Percentiles rank a stretch among this genome's conserved stretches.
Conservation (phyloP, 2,329 filamentous ascomycete genomes). For the Xylogone sp. region DNA sequence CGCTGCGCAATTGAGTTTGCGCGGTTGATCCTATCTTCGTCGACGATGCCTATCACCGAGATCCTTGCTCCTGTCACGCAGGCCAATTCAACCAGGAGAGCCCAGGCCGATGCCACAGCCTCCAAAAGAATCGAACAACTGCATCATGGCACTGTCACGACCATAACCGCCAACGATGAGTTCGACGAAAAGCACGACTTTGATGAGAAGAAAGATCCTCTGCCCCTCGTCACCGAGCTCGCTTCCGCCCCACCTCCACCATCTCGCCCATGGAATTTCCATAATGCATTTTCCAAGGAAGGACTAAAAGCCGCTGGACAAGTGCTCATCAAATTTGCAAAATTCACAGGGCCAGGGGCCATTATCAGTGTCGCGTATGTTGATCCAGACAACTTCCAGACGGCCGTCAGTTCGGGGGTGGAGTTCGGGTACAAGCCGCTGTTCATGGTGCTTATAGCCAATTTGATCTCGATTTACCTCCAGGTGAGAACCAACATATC, state of each 20-base stretch:
- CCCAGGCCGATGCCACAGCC: no score
- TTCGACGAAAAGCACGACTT: no score
- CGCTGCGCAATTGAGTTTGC: no score
- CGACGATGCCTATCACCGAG: no score
- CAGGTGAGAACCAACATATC: background rate
- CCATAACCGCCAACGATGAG: no score
- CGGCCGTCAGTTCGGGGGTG: conserved; percentile 12
- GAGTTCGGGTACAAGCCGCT: conserved; percentile 12
- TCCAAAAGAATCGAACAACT: no score
- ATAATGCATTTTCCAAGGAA: background rate
- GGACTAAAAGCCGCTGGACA: background rate
- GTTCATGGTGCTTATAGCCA: conserved; percentile 15
- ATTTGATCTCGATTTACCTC: conserved; percentile 12
- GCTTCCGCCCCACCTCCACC: background rate
- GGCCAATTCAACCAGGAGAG: no score
- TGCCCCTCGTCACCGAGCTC: no score
- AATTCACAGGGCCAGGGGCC: conserved; percentile 24
- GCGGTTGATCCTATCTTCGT: no score
- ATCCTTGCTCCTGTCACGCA: no score
- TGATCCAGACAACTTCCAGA: conserved; percentile 26
- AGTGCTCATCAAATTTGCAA: conserved; percentile 17
- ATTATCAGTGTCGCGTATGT: conserved; percentile 27
- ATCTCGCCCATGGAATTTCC: background rate
- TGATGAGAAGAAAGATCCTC: no score
- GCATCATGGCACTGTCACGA: no score